Evolutionary conservation across 1,139 yeast genomes (phyloP).

Genomic region (Protomyces inouyei): DNA sequence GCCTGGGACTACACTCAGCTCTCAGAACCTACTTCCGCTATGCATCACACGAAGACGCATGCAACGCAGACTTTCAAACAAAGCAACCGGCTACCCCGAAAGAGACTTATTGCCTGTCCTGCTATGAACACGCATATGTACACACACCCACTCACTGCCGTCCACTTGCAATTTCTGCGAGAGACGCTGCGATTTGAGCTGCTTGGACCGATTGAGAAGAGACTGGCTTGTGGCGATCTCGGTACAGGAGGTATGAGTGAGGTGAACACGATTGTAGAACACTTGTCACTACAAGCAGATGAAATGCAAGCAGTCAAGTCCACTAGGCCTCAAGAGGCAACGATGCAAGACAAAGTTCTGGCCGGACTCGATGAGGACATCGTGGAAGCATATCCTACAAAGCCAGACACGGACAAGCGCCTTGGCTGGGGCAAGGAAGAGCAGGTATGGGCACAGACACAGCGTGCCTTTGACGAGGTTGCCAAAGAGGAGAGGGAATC

Average conservation of each 20-base stretch:
- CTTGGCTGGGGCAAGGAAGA: background rate
- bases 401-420: background rate
- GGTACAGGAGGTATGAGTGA: conserved; percentile 99
- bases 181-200: conserved; percentile 70
- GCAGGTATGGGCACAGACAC: background rate
- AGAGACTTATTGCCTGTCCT: conserved; percentile 73
- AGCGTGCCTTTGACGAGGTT: background rate
- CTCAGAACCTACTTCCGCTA: no score
- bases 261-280: background rate
- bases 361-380: background rate
- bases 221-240: conserved; percentile 88
- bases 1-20: conserved; percentile 73
- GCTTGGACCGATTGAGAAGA: conserved; percentile 87
- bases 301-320: background rate
- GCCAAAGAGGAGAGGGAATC: background rate
- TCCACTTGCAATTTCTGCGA: conserved; percentile 60
- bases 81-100: background rate
- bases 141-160: conserved; percentile 86
- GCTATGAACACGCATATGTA: conserved; percentile 98
- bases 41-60: background rate
- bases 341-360: background rate
- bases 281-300: background rate
- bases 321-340: background rate
- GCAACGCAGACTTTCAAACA: background rate
- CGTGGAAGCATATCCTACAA: background rate